Base-by-base conservation (phyloP, 495 filamentous ascomycete species). In the Trypethelium eluteriae region DNA sequence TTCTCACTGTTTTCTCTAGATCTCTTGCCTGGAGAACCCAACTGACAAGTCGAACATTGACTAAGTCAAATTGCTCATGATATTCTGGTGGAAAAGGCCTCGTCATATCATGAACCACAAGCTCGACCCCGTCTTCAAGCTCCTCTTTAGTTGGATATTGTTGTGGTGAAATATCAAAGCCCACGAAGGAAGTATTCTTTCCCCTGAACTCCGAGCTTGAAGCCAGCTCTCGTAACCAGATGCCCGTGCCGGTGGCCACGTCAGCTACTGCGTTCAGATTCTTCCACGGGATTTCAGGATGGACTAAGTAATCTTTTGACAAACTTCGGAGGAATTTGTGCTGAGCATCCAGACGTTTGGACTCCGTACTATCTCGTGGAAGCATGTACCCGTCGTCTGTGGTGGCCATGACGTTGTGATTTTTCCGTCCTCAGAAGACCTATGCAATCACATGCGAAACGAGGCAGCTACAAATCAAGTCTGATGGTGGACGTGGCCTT, bases 191-290 rank as follows among this genome's bases (percentile, higher is more conserved):
- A 14, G 49, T 53, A n/a, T 53, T 53, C 10, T 9, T 9, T 14
- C 49, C 18, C 5, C 11, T n/a, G n/a, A 53, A 53, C 11, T 14
- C 49, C 16, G 18, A 53, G 49, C 11, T 53, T 5, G 49, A 9
- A n/a, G 49, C 49, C 11, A 53, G 49, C 49, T 53, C 11, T n/a
- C 49, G 49, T 53, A 53, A 53, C 49, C 49, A 25, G 49, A 53
- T 53, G 5, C 49, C 49, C 5, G 49, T 53, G 11, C 49, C 49
- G 11, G 49, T 18, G 11, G 49, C 49, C 11, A 53, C 49, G 11
- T 53, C 49, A 14, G 49, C 49, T 5, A 53, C 49, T 53, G 49
- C 18, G 11, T 53, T n/a, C 11, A 53, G 11, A 53, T 53, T 53
- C 49, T 53, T 53, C 11, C 11, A 9, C 11, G 49, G 49, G 11